A percentile compares a stretch with the other conserved stretches of the same genome.
Conservation (phyloP, 176 grass and related monocot species). For the Panicum miliaceum region DNA sequence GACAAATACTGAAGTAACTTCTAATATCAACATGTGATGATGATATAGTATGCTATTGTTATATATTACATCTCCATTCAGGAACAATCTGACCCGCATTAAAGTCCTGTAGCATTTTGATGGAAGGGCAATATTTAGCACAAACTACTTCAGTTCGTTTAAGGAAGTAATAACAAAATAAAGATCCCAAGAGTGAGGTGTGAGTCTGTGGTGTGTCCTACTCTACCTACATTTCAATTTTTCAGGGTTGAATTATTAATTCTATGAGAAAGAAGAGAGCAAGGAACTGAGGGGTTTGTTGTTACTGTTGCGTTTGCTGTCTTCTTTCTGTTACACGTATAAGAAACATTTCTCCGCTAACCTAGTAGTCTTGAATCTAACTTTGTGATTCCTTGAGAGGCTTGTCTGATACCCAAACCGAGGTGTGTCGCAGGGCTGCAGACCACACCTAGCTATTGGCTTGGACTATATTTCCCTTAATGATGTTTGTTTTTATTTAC, state of each 20-base stretch:
- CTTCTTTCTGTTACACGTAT: not conserved
- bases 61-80: not conserved
- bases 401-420: too few relatives aligned
- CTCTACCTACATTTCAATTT: slow-evolving; percentile 3
- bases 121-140: not conserved
- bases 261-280: not conserved
- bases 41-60: not conserved
- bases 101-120: slow-evolving; percentile 1
- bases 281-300: not conserved
- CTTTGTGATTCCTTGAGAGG: not conserved
- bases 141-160: not conserved
- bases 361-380: not conserved
- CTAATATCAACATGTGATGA: not conserved
- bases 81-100: not conserved
- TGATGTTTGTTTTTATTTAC: slow-evolving; percentile 10
- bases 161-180: not conserved
- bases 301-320: not conserved
- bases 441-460: not conserved
- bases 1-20: not conserved
- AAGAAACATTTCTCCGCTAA: not conserved
- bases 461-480: slow-evolving; percentile 16
- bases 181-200: not conserved
- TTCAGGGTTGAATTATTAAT: not conserved
- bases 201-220: slow-evolving; percentile 7
- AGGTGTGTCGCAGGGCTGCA: not conserved